Base-by-base conservation (phyloP, 257 asterid genomes). In the Solanum pinnatisectum region DNA sequence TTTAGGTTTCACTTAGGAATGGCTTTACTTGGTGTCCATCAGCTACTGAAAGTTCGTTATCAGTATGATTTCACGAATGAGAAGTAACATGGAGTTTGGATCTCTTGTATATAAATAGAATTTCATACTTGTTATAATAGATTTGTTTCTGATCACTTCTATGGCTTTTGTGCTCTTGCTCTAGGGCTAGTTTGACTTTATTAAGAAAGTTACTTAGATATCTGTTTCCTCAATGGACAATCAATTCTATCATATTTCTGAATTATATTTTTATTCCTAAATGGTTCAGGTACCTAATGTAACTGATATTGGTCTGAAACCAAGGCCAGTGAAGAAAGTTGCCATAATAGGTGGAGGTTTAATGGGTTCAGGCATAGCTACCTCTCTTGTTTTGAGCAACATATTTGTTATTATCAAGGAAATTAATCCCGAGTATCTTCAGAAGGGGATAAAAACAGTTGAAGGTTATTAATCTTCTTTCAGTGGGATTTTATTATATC, bases 351-450 rank as follows among this genome's bases (percentile, higher is more conserved):
- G 99, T 88, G 99, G 98, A 90, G 99, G 99, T 71, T 91, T 97
- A 88, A 97, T 96, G 99, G 99, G 99, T 90, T 95, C 99, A 85
- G 99, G 99, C 89, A 97, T 97, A 87, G 98, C 98, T 84, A 96
- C 99, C 76, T 94, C 98, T 63, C 93, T 97, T 74, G 87, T 97
- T 89, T 89, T 97, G 96, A 90, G 93, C 87, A 90, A 91, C 90
- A 90, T 91, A 72, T 88, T 85, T 77, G 99, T 96, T 86, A 86
- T 95, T 90, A 95, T 97, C 90, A 97, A 97, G 93, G 99, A 97
- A 89, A 92, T 96, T 87, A 97, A 90, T 90, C 91, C 97, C 30
- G 98, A 97, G 91, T 95, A 93, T 93, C 98, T 97, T 85, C 95
- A 74, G 82, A 97, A 94, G 93, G 99, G 99, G 71, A 90, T 96